A percentile compares a stretch with the other conserved stretches of the same genome.
Evolutionary conservation across 2,329 filamentous ascomycete genomes (phyloP).

Genomic region (Diaporthe ampelina): DNA sequence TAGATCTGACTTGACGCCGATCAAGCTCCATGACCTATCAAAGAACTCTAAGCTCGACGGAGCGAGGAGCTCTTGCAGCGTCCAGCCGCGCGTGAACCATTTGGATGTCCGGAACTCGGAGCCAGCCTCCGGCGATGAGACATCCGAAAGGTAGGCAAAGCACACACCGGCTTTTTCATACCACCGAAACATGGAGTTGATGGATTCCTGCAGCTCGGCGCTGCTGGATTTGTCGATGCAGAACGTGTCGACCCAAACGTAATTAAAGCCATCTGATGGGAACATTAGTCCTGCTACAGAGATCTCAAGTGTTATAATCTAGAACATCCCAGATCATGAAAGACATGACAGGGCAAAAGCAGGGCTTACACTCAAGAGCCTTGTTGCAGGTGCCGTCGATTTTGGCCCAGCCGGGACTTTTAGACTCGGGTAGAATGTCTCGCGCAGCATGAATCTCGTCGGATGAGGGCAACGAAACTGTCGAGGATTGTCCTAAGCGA

Average conservation of each 20-base stretch:
- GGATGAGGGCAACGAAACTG: neutral
- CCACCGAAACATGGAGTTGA: constrained; percentile 18
- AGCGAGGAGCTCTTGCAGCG: constrained; percentile 43
- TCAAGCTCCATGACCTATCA: constrained; percentile 40
- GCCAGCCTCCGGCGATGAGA: neutral
- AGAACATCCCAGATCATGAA: no score
- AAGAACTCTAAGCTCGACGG: constrained; percentile 45
- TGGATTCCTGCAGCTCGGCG: constrained; percentile 20
- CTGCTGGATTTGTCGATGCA: constrained; percentile 30
- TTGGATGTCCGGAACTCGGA: neutral
- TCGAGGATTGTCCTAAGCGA: neutral
- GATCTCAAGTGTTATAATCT: no score
- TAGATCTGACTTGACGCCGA: constrained; percentile 40
- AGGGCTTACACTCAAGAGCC: neutral
- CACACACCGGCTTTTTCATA: constrained; percentile 3
- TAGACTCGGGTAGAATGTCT: neutral
- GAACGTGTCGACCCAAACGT: neutral
- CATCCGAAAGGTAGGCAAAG: constrained; percentile 14
- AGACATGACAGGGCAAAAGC: no score
- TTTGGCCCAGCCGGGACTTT: constrained; percentile 11
- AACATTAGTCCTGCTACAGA: no score
- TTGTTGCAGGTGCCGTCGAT: constrained; percentile 13
- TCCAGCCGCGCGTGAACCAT: constrained; percentile 39
- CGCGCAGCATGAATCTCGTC: neutral
- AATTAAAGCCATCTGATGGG: neutral